Evolutionary conservation across 257 asterid species (phyloP), one percentile per base, ranked within the genome.

Genomic region (Solanum bukasovii): DNA sequence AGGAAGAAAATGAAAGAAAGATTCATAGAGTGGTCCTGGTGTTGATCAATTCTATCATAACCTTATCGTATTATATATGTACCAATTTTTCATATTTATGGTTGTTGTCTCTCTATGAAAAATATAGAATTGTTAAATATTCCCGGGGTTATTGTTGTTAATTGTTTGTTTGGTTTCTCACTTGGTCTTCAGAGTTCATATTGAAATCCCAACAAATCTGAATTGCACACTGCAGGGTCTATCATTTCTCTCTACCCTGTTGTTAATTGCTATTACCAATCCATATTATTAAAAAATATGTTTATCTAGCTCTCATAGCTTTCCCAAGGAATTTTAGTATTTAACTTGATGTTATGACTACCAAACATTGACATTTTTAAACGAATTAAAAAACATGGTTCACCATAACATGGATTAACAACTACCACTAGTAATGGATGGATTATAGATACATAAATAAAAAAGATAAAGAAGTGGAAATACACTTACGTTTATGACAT

Each of bases 11-110:
- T 44, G 85, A 79, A 82, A 82, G 38, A 25, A 35, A 16, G 5
- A 73, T 11, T 34, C 31, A 74, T 35, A 74, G 31, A 82, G 86
- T 82, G 86, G 86, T 82, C 44, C 86, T 82, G 20, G 25, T 49
- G 44, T 82, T 49, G 70, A 27, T 10, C 27, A 82, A 44, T 82
- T 29, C 67, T 49, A 29, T 81, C 68, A 29, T 5, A 46, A 49
- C 86, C 86, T 49, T 46, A 49, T 82, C 86, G 9, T 49, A 31
- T 82, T 49, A 29, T 56, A 18, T 56, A 52, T 33, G 4, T 67
- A 67, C 84, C 42, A 49, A 20, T 63, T 23, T 49, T 29, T 82
- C 21, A 29, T 49, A 38, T 35, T 16, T 81, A 82, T 16, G 31
- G 70, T 81, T 3, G 86, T 49, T 49, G 20, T 82, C 21, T 49